Base-by-base conservation (phyloP, 768 basidiomycete species). In the Agaricus sinodeliciosus region DNA sequence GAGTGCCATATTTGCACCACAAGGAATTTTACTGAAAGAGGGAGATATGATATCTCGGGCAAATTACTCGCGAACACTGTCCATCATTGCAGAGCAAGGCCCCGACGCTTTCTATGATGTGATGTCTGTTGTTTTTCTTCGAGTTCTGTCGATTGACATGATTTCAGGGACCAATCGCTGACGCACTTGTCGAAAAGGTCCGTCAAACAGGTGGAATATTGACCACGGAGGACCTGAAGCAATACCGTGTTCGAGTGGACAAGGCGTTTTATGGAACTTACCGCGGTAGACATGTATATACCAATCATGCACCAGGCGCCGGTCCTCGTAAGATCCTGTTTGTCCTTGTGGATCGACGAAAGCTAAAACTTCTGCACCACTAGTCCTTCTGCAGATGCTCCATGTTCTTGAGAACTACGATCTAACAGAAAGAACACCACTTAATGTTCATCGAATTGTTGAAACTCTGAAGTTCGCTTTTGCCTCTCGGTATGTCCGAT, bases 331-430 rank as follows among this genome's bases (percentile, higher is more conserved):
- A 31, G 31, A 2, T 5, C 51, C 69, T 63, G 19, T 4, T 27
- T 50, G 36, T n/a, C 22, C 44, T 25, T 39, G 4, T 41, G 16
- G 35, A 34, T 16, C 12, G 5, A n/a, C 19, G 19, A 18, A 27
- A 26, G 4, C 16, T 35, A n/a, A 43, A 22, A 56, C 40, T 43
- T 13, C 11, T 41, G 3, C 4, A 15, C 27, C 3, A 18, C 43
- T 44, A 75, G 90, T 89, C n/a, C 70, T 98, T 39, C 69, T 96
- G 37, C 87, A 92, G 63, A 87, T 97, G 77, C 71, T 98, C n/a
- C 96, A 97, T 63, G 65, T 94, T 16, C 69, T 95, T 43, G 94
- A 96, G 63, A 74, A 77, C n/a, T 97, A 79, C 61, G 67, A 79
- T 31, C 58, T 75, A 15, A 69, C 71, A 22, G 81, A 81, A 42